Evolutionary conservation across 495 filamentous ascomycete species (phyloP), one percentile per base, ranked within the genome.

Genomic region (Aspergillus indologenus): DNA sequence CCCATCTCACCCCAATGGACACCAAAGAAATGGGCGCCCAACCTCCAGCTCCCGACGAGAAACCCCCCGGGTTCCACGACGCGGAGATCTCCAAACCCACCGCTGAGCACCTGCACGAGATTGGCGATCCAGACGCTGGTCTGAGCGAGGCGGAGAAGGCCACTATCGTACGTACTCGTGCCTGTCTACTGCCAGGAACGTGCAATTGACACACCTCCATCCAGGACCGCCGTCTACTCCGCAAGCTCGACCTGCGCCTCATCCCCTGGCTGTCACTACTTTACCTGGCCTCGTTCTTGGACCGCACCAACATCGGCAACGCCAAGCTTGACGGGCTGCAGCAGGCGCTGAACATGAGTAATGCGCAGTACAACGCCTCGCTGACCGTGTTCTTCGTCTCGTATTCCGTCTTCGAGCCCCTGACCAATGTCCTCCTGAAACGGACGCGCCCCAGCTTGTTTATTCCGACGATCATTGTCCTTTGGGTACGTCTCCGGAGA

Each of bases 361-460:
- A 81, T 43, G 73, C 78, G 19, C 84, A 92, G 66, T 97, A 92
- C 73, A 95, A 93, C 68, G 80, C 81, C 11, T 78, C 85, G 5
- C 81, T 96, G 1, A 87, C 87, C 40, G 88, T 96, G 65, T 97
- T 96, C 75, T 98, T 97, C 78, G 82, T 96, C 23, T 95, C 90
- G 20, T 98, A 98, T 71, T 81, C 90, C 42, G 72, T 91, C 43
- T 90, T 91, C 59, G 92, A 96, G 77, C 91, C 92, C 0, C 59
- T 92, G 34, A 95, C 92, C 45, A 97, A 98, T 69, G 71, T 97
- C 51, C 72, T 98, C 20, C 84, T 98, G 57, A 97, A 97, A 74
- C 79, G 76, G 4, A 67, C 87, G 49, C 86, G 87, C 17, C 83
- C 85, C 14, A 90, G 87, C 66, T 82, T 92, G 74, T 90, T 81